Evolutionary conservation across 2,329 filamentous ascomycete genomes (phyloP), one percentile per base, ranked within the genome.

Genomic region (Blastomyces parvus): DNA sequence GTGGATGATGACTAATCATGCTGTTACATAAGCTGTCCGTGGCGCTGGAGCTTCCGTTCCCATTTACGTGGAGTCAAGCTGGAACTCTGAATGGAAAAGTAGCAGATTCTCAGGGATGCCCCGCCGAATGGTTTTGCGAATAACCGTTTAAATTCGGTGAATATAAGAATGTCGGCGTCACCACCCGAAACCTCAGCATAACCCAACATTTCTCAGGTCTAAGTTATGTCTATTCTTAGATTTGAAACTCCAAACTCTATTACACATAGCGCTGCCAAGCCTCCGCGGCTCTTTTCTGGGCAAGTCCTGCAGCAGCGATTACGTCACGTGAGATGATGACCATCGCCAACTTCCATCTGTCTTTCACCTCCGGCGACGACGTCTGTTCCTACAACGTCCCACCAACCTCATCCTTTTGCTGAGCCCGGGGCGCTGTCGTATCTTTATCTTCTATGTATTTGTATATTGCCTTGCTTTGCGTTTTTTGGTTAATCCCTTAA

Each of bases 261-360:
- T n/a, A 46, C n/a, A 46, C 42, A 14, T 11, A 25, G 11, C 13
- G 30, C 52, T n/a, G 52, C 52, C 52, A 30, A 55, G 25, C 27
- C 7, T 30, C 52, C 6, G 25, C 14, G 1, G 36, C 22, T 55
- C 36, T 33, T 27, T 27, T 19, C 14, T 8, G 22, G 57, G 57
- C 19, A 58, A 25, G 5, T 11, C 7, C 19, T 30, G 36, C 27
- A 13, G 55, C 33, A 5, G 38, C 56, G 40, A 6, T n/a, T 19
- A 2, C 1, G 1, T 46, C 57, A 59, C 57, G 57, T 59, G 57
- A 59, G 3, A 48, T 48, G 8, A 1, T 48, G 6, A n/a, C 55
- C n/a, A 5, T 11, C 22, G 36, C 57, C 57, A 36, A 48, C 40
- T 59, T 59, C 57, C 57, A 59, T 22, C 57, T 40, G 11, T 57